Base-by-base conservation (phyloP, 2,329 filamentous ascomycete species). In the Aureobasidium namibiae region DNA sequence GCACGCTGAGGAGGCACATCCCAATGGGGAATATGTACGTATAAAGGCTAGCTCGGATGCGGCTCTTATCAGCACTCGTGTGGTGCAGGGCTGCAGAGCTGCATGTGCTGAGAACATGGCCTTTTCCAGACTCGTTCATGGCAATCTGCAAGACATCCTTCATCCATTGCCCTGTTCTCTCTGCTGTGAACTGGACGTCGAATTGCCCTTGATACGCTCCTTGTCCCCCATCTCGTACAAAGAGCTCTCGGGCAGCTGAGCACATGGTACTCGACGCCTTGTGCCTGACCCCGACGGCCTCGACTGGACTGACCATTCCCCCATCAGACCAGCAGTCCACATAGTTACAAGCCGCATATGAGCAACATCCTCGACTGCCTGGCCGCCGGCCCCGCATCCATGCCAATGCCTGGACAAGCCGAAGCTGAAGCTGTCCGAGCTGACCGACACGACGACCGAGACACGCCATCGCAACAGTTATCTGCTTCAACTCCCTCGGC, bases 361-460 rank as follows among this genome's bases (percentile, higher is more conserved):
- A 56, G 41, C 41, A 56, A 46, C 42, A 56, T 56, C 42, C 31
- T 56, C 53, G 42, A 56, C 42, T 56, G 31, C 53, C 53, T 56
- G 31, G 53, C 42, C 18, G 23, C 53, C 14, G 53, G 31, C 54
- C 44, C 54, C 42, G 42, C 44, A 58, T 41, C 38, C 23, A 48
- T 58, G 54, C 44, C 54, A 11, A 48, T 49, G 42, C 44, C 54
- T 38, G 54, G 18, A 31, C 31, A 29, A 23, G 24, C 23, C 6
- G 16, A 16, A 45, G 42, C 42, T 45, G 42, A 45, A 45, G 42
- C 24, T 29, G 41, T 44, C 14, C 42, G 18, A 18, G n/a, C n/a
- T 24, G 23, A 18, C 34, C 56, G 24, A n/a, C 34, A 39, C n/a
- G 39, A 38, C 48, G 8, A 36, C 16, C 26, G 18, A 41, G 57